Evolutionary conservation across 2,329 filamentous ascomycete genomes (phyloP), one percentile per base, ranked within the genome.

Genomic region (Hypoxylon sp.): DNA sequence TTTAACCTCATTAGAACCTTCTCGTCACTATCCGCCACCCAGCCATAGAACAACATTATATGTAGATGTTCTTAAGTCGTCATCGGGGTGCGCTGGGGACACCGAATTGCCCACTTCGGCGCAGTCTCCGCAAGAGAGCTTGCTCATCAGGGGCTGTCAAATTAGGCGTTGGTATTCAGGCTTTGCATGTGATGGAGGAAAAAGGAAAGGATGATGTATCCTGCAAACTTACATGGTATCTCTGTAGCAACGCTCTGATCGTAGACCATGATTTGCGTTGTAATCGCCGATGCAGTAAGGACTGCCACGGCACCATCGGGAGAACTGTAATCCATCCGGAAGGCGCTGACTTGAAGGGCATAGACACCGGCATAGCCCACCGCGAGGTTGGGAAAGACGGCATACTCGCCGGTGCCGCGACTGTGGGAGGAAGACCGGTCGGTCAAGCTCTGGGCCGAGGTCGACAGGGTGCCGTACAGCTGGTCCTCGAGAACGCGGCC

Each of bases 301-400:
- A 63, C 43, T 1, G 51, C 60, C 18, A 17, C 48, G n/a, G 61
- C 40, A 4, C 52, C 49, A 17, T 60, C 48, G 27, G 50, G 49
- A 13, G 63, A 57, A 37, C 33, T 40, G 21, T 66, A 69, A 55
- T 70, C 65, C 53, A 70, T 68, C 3, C 50, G 49, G 24, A 64
- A 55, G 17, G 60, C 66, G 27, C 58, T 68, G 29, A 69, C 55
- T 7, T 55, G 65, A 7, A 70, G 48, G 3, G 49, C 49, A 23
- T 67, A 70, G 1, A 47, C 61, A n/a, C 68, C 68, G 4, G 62
- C 52, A 20, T 56, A 62, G 33, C 48, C 55, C 24, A 69, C 48
- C 18, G 35, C 31, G 0, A 70, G 63, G 26, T 70, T 62, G 4
- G 67, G 60, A 24, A 70, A 70, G 18, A 59, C 65, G 1, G 64